Base-by-base conservation (phyloP, 441 rosid species). In the Jatropha podagrica region DNA sequence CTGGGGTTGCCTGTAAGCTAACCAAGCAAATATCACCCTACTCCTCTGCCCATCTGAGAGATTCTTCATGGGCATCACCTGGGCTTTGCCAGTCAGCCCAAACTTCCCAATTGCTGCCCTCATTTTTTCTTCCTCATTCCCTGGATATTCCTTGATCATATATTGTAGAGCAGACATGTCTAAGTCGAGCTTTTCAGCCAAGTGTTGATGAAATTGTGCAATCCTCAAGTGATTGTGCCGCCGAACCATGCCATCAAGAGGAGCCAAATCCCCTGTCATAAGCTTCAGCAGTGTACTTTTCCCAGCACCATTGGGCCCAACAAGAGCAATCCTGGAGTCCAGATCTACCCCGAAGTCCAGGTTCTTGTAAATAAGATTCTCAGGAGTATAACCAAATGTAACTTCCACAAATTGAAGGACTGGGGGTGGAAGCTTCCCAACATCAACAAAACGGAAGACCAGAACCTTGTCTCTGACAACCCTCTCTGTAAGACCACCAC, bases 401-500 rank as follows among this genome's bases (percentile, higher is more conserved):
- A 95, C 99, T 69, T 95, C 99, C 68, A 91, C 98, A 83, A 95
- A 95, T 86, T 95, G 99, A 68, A 95, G 89, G 71, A 95, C 99
- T 0, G 99, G 99, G 4, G 99, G 99, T n/a, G 99, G 98, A 54
- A 95, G 96, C 83, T 95, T 95, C 13, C 99, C 99, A 3, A 95
- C 98, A 79, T 95, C 93, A 77, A 78, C 89, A 81, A 95, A 95
- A 5, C 93, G 92, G 76, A 95, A 95, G 63, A 93, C 93, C 4
- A 95, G 84, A 73, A 95, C 87, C 69, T 89, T 88, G 75, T 95
- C 98, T 70, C 84, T 89, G 0, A 40, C 85, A 5, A 93, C 99
- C 84, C 81, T 92, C 72, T 92, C 99, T 0, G 98, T 92, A 68
- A 95, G 97, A 32, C 99, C 98, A 72, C 98, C 99, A 20, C 98